phyloP scores from a whole-genome alignment of 257 asterid genomes.

The Lavandula angustifolia region DNA sequence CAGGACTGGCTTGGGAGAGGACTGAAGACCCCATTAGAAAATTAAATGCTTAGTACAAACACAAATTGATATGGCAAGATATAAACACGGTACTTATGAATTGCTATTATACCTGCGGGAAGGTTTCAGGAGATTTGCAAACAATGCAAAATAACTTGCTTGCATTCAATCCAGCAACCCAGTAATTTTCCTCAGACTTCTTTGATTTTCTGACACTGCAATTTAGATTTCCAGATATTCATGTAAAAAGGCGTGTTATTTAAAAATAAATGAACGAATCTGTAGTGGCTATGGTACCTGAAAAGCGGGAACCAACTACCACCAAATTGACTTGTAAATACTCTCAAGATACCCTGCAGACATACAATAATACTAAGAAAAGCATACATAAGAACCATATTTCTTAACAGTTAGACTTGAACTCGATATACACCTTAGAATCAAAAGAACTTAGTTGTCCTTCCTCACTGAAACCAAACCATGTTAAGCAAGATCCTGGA shows the following conservation, averaged over 20 bases:
- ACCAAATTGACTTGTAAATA: slow-evolving; percentile 74
- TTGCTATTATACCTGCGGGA: slow-evolving; percentile 70
- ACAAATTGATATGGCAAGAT: slow-evolving; percentile 20
- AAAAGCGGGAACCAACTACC: slow-evolving; percentile 94
- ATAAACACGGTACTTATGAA: slow-evolving; percentile 17
- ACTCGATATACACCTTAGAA: slow-evolving; percentile 67
- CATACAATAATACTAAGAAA: slow-evolving; percentile 29
- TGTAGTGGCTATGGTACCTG: slow-evolving; percentile 56
- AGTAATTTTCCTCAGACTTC: slow-evolving; percentile 73
- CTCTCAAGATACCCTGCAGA: slow-evolving; percentile 84
- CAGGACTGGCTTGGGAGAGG: slow-evolving; percentile 84
- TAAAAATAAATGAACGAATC: background rate
- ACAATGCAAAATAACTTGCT: slow-evolving; percentile 79
- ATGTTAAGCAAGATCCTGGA: slow-evolving; percentile 81
- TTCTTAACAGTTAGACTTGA: slow-evolving; percentile 6
- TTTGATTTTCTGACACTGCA: slow-evolving; percentile 67
- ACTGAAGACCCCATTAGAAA: slow-evolving; percentile 46
- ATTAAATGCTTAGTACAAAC: slow-evolving; percentile 20
- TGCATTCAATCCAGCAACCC: slow-evolving; percentile 85
- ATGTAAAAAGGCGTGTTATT: background rate
- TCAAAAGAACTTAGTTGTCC: slow-evolving; percentile 90
- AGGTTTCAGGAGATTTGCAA: slow-evolving; percentile 85
- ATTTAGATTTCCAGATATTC: slow-evolving; percentile 27
- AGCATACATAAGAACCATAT: slow-evolving; percentile 8
- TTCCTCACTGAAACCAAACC: slow-evolving; percentile 97